Base-by-base conservation (phyloP, 805 yeast species). In the Lachancea sp. region DNA sequence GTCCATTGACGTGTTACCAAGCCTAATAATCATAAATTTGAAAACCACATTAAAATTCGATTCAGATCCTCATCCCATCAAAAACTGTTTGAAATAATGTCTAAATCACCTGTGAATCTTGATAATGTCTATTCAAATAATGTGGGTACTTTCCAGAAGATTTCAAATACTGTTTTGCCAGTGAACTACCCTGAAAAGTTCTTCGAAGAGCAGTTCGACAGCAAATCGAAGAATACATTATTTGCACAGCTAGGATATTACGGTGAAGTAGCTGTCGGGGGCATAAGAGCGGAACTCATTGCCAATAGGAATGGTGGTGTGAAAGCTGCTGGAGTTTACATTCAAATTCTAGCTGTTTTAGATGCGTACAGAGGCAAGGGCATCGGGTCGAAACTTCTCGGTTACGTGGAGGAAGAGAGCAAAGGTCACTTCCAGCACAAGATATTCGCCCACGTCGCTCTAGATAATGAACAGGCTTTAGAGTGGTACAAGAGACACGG, bases 261-360 rank as follows among this genome's bases (percentile, higher is more conserved):
- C 60, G 74, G 81, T 36, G 95, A 83, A 53, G 74, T 83, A 5
- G 87, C 95, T 6, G 90, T 87, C 3, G 96, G 92, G 12, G 81
- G 78, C 3, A 64, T 87, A 36, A 78, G 79, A 45, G 80, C 83
- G 41, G 63, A 72, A 39, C 69, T 70, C 42, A 67, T 75, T 16
- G 51, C 64, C 11, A 66, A 69, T 34, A 67, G 65, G n/a, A 51
- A 68, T 4, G 67, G 58, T 5, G 61, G 55, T 2, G 42, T 49
- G 15, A 48, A 59, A 20, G 80, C 83, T 6, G 70, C 72, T 36
- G 69, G 74, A 9, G 69, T 82, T 1, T 80, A 82, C 55, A 71
- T 83, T 23, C 83, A 82, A 57, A 68, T 80, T 0, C 55, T 83
- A 22, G 86, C 81, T 0, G 90, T 87, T 5, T 62, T 86, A 45